phyloP scores from a whole-genome alignment of 768 basidiomycete species.

The Candolleomyces aberdarensis region DNA sequence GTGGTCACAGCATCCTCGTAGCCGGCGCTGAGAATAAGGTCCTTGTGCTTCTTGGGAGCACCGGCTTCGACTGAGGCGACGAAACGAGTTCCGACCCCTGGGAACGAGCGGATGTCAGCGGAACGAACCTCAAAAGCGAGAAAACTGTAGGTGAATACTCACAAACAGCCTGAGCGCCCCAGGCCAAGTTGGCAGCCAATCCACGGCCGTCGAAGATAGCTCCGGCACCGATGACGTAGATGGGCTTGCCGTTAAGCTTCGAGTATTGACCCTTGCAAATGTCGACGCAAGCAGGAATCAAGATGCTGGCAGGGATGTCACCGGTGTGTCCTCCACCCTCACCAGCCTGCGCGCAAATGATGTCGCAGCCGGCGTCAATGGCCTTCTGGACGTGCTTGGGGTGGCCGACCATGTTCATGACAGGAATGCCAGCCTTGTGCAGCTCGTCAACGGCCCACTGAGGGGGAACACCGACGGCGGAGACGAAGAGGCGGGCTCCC shows the following conservation, averaged over 20 bases:
- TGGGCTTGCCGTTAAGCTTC: conserved; percentile 76
- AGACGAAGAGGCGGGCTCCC: conserved; percentile 85
- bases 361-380: conserved; percentile 79
- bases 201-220: conserved; percentile 88
- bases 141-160: conserved; percentile 33
- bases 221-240: conserved; percentile 89
- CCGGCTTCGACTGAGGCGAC: conserved; percentile 79
- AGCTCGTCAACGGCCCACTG: conserved; percentile 74
- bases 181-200: conserved; percentile 82
- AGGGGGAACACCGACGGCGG: conserved; percentile 86
- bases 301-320: conserved; percentile 75
- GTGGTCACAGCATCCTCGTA: conserved; percentile 82
- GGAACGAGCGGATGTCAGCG: conserved; percentile 11
- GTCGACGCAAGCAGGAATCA: conserved; percentile 91
- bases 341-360: conserved; percentile 93
- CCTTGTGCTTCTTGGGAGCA: conserved; percentile 84
- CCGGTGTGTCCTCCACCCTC: conserved; percentile 93
- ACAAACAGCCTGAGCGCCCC: conserved; percentile 88
- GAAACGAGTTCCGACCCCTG: conserved; percentile 84
- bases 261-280: conserved; percentile 73
- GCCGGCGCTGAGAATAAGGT: conserved; percentile 63
- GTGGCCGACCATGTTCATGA: conserved; percentile 98
- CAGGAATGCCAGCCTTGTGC: conserved; percentile 78
- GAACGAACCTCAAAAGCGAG: not conserved
- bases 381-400: conserved; percentile 86